phyloP scores from a whole-genome alignment of 371 early-diverging fungal genomes.

The Mortierella sp. region DNA sequence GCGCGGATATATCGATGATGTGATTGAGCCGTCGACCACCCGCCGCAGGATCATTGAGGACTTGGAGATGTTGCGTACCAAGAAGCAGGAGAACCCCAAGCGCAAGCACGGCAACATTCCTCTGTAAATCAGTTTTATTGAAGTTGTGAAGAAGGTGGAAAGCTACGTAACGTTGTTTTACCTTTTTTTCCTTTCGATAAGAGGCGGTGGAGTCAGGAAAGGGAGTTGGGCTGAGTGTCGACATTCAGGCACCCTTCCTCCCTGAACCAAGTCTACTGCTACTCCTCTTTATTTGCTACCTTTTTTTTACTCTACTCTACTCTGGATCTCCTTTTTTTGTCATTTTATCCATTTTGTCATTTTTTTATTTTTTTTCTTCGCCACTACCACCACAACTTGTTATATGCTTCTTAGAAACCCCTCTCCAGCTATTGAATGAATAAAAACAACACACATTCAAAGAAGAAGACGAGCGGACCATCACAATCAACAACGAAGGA shows the following conservation, averaged over 20 bases:
- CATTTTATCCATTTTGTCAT: conserved; percentile 1
- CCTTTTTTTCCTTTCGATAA: neutral
- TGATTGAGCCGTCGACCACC: conserved; percentile 90
- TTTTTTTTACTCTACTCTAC: neutral
- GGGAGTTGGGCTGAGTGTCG: neutral
- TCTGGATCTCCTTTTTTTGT: neutral
- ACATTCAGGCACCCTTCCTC: neutral
- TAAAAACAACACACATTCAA: conserved; percentile 1
- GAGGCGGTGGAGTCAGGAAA: neutral
- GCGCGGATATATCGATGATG: conserved; percentile 95
- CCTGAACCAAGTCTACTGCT: neutral
- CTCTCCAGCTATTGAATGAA: conserved; percentile 1
- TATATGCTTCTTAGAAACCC: neutral
- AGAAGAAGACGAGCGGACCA: neutral
- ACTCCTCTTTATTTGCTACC: no score
- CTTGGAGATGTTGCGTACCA: conserved; percentile 81
- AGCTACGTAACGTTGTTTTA: no score
- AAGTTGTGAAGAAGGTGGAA: neutral
- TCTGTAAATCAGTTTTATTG: conserved; percentile 62
- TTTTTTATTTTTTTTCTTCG: neutral
- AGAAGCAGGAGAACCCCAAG: conserved; percentile 81
- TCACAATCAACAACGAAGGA: no score
- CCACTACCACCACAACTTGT: neutral
- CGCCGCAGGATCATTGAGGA: conserved; percentile 91
- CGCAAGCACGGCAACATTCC: conserved; percentile 98